Conservation (phyloP, 805 yeast genomes). For the Hanseniaspora hatyaiensis region DNA sequence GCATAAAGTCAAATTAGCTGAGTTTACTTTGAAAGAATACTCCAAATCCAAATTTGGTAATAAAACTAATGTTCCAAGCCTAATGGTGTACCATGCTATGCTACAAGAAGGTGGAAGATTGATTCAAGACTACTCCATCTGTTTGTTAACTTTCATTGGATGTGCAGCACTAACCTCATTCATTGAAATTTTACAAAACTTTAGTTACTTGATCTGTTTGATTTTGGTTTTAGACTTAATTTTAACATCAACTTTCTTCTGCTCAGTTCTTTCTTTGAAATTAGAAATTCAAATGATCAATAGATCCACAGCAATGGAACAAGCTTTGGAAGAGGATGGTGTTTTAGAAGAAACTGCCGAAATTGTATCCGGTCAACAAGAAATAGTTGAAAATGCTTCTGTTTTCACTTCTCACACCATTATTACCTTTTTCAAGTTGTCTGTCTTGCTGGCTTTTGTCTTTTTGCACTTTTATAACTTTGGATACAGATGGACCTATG, state of each 20-base stretch:
- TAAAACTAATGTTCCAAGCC: slow-evolving; percentile 21
- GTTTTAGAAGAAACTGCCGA: slow-evolving; percentile 62
- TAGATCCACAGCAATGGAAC: slow-evolving; percentile 62
- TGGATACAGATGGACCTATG: slow-evolving; percentile 60
- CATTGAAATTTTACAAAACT: slow-evolving; percentile 64
- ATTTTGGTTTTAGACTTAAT: slow-evolving; percentile 61
- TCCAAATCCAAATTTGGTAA: slow-evolving; percentile 29
- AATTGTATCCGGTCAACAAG: slow-evolving; percentile 39
- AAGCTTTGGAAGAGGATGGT: slow-evolving; percentile 87
- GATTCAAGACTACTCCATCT: slow-evolving; percentile 64
- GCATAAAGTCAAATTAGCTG: slow-evolving; percentile 63
- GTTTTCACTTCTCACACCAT: slow-evolving; percentile 31
- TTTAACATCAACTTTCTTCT: slow-evolving; percentile 65
- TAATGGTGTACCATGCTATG: slow-evolving; percentile 30
- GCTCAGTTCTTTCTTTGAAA: slow-evolving; percentile 75
- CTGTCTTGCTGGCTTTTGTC: slow-evolving; percentile 46
- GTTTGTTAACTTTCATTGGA: slow-evolving; percentile 57
- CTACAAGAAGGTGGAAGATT: slow-evolving; percentile 30
- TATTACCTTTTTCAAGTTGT: slow-evolving; percentile 48
- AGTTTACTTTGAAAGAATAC: slow-evolving; percentile 38
- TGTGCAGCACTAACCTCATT: slow-evolving; percentile 53
- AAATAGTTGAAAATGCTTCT: slow-evolving; percentile 20
- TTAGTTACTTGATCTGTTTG: slow-evolving; percentile 62
- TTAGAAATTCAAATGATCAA: slow-evolving; percentile 80
- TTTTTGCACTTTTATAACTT: slow-evolving; percentile 57